phyloP scores from a whole-genome alignment of 2,329 filamentous ascomycete genomes.

The Penicillium sp. region DNA sequence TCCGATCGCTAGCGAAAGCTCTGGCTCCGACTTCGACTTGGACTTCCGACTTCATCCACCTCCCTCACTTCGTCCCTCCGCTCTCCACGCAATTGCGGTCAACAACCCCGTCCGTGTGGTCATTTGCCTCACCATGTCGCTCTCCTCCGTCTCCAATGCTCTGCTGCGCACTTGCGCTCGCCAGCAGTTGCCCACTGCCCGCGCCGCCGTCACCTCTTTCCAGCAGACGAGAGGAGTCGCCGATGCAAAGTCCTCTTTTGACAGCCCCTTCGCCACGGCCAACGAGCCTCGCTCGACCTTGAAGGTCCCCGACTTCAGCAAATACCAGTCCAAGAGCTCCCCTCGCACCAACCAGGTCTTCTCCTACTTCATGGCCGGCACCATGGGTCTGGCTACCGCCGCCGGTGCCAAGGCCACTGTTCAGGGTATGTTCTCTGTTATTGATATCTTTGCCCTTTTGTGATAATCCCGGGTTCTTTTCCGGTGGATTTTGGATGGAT shows the following conservation, averaged over 20 bases:
- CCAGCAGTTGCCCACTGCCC: constrained; percentile 44
- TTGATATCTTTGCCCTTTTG: background rate
- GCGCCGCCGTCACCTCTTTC: constrained; percentile 40
- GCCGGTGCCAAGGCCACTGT: constrained; percentile 97
- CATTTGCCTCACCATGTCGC: constrained; percentile 41
- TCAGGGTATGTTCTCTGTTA: constrained; percentile 65
- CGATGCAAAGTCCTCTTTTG: constrained; percentile 43
- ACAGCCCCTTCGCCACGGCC: constrained; percentile 54
- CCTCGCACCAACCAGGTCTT: constrained; percentile 78
- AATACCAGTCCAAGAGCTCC: constrained; percentile 70
- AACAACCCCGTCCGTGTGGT: constrained; percentile 29
- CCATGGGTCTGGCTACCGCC: constrained; percentile 85
- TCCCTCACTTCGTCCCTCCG: constrained; percentile 23
- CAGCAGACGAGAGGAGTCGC: constrained; percentile 41
- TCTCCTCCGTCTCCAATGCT: constrained; percentile 64
- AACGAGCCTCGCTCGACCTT: constrained; percentile 50
- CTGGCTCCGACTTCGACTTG: constrained; percentile 41
- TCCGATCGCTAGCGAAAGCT: constrained; percentile 42
- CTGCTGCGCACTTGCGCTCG: constrained; percentile 58
- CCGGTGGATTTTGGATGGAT: background rate
- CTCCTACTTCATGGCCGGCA: constrained; percentile 97
- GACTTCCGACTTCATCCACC: constrained; percentile 37
- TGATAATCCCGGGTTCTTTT: background rate
- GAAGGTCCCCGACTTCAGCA: constrained; percentile 82
- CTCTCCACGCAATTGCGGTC: constrained; percentile 33